Conservation (phyloP, 352 stramenopile genomes). For the Phytophthora pinifolia region DNA sequence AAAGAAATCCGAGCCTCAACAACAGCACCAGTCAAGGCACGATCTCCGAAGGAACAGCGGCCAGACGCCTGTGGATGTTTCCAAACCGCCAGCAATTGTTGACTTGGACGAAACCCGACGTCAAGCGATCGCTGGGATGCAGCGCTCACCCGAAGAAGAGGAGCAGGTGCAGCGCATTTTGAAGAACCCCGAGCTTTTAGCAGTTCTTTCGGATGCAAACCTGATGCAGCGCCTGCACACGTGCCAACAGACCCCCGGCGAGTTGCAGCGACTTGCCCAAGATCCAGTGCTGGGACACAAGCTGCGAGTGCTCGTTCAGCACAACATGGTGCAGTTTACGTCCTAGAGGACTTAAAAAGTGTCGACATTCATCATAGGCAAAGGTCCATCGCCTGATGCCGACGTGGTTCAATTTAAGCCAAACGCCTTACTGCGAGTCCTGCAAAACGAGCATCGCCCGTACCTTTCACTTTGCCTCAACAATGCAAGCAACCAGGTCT, state of each 20-base stretch:
- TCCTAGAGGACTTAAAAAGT: slow-evolving; percentile 9
- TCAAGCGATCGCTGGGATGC: slow-evolving; percentile 59
- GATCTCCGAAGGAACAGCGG: background rate
- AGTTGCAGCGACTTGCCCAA: slow-evolving; percentile 39
- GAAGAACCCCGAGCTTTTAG: slow-evolving; percentile 60
- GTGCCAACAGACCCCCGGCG: slow-evolving; percentile 41
- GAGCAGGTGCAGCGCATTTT: slow-evolving; percentile 68
- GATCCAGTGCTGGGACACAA: slow-evolving; percentile 54
- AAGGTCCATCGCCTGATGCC: no score
- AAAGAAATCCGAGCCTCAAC: slow-evolving; percentile 10
- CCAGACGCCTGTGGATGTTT: background rate
- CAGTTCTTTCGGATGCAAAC: slow-evolving; percentile 50
- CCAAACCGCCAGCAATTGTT: slow-evolving; percentile 41
- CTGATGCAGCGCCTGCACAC: slow-evolving; percentile 59
- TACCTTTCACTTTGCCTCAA: no score
- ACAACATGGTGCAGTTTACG: slow-evolving; percentile 59
- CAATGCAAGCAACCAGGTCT: no score
- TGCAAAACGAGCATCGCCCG: no score
- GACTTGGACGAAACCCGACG: slow-evolving; percentile 57
- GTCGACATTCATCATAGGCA: background rate
- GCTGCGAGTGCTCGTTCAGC: slow-evolving; percentile 53
- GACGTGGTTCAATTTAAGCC: background rate
- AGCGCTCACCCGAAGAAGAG: slow-evolving; percentile 58
- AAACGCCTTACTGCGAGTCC: no score
- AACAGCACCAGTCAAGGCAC: slow-evolving; percentile 5